Percentiles rank a stretch among this genome's conserved stretches.
These are phyloP conservation scores for Avena insularis DNA, from an alignment of 176 grass and related monocot species.

Conservation along the genomic window DNA sequence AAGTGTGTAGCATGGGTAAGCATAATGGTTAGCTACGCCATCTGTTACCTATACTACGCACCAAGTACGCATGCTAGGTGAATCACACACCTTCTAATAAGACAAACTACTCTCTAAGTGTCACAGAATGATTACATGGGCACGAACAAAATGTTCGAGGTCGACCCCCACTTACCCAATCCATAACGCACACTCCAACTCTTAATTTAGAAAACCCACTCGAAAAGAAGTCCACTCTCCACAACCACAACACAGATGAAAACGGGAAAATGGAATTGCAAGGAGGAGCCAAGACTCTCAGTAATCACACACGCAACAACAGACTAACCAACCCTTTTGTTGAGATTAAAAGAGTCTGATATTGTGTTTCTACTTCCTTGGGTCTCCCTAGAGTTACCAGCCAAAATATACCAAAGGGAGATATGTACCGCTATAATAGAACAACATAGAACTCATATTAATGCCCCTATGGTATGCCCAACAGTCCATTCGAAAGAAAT, in stretches of 20 bases:
- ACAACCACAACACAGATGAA: too few relatives aligned
- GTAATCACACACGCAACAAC: background rate
- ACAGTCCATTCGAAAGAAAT: too few relatives aligned
- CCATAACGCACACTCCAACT: background rate
- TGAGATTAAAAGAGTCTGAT: background rate
- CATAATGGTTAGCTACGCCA: too few relatives aligned
- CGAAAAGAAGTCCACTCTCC: background rate
- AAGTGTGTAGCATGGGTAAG: too few relatives aligned
- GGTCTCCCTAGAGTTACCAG: background rate
- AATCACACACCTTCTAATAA: too few relatives aligned
- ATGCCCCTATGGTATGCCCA: background rate
- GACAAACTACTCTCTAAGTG: too few relatives aligned
- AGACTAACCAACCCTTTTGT: background rate
- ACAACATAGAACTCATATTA: background rate
- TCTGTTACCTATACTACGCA: too few relatives aligned
- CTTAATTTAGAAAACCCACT: background rate
- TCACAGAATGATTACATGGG: too few relatives aligned
- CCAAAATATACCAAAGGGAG: background rate
- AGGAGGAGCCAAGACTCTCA: too few relatives aligned
- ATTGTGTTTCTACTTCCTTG: background rate
- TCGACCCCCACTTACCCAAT: background rate
- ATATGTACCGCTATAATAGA: background rate
- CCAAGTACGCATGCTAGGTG: too few relatives aligned
- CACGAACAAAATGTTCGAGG: too few relatives aligned
- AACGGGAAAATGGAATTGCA: too few relatives aligned